Conservation (phyloP, 139 green algal species). For the Chlamydomonas incerta region DNA sequence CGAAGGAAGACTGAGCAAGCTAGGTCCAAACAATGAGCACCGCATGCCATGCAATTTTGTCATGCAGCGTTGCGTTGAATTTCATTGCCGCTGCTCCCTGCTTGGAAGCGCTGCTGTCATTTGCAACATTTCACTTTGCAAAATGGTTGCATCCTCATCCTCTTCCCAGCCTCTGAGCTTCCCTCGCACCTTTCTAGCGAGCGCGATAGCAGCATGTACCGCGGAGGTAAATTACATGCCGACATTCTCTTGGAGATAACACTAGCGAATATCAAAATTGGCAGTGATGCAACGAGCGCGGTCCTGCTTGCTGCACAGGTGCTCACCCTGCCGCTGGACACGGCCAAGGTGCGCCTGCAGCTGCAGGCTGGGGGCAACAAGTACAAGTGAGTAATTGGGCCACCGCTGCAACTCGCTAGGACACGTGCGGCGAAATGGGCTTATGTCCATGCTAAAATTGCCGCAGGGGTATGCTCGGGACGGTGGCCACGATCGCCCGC, state of each 20-base stretch:
- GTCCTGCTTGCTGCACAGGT: slow-evolving; percentile 50
- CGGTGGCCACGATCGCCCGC: slow-evolving; percentile 86
- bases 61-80: too few relatives aligned
- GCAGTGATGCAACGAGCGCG: too few relatives aligned
- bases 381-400: slow-evolving; percentile 62
- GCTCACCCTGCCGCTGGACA: slow-evolving; percentile 92
- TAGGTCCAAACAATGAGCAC: too few relatives aligned
- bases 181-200: too few relatives aligned
- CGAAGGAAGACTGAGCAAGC: too few relatives aligned
- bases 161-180: slow-evolving; percentile 53
- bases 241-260: too few relatives aligned
- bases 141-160: neutral
- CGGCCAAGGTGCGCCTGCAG: slow-evolving; percentile 97
- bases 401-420: neutral
- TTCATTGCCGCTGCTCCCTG: too few relatives aligned
- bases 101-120: too few relatives aligned
- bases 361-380: slow-evolving; percentile 77
- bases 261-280: too few relatives aligned
- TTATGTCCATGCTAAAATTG: neutral
- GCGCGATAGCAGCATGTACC: slow-evolving; percentile 84
- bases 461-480: slow-evolving; percentile 93
- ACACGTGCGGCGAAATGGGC: too few relatives aligned
- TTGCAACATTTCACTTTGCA: too few relatives aligned
- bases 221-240: slow-evolving; percentile 69
- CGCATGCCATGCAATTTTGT: too few relatives aligned